phyloP scores from a whole-genome alignment of 228 moss, liverwort and hornwort genomes.

The Sphagnum fallax region DNA sequence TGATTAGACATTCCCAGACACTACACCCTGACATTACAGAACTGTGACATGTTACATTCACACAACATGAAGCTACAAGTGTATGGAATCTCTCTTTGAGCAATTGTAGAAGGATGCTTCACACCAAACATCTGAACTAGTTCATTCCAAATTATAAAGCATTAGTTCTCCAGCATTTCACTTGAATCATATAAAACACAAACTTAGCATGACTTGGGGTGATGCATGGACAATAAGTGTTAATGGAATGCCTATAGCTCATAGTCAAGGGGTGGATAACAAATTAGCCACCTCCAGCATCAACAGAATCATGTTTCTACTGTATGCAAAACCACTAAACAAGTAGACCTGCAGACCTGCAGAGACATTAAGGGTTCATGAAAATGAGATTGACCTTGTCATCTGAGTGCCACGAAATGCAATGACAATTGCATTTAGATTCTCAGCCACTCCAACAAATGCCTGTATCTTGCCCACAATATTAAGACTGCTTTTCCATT shows the following conservation, averaged over 20 bases:
- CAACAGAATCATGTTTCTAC: no score
- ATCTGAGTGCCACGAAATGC: conserved; percentile 52
- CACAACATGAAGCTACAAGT: background rate
- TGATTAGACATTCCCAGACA: no score
- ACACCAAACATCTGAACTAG: background rate
- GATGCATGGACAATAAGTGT: no score
- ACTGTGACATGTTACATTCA: background rate
- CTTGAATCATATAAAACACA: no score
- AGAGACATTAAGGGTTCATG: background rate
- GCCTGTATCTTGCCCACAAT: conserved; percentile 7
- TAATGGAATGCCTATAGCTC: no score
- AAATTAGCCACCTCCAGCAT: no score
- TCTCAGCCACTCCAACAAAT: conserved; percentile 46
- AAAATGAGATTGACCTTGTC: conserved; percentile 5
- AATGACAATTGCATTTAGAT: conserved; percentile 36
- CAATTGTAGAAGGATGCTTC: background rate
- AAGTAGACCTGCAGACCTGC: background rate
- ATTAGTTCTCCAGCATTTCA: no score
- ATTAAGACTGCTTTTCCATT: no score
- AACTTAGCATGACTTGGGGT: no score
- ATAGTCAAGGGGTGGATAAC: no score
- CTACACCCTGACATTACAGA: background rate
- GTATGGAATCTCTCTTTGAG: background rate
- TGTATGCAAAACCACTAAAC: no score
- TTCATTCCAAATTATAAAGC: background rate